Conservation (phyloP, 306 rosid genomes). For the Quercus cerris region DNA sequence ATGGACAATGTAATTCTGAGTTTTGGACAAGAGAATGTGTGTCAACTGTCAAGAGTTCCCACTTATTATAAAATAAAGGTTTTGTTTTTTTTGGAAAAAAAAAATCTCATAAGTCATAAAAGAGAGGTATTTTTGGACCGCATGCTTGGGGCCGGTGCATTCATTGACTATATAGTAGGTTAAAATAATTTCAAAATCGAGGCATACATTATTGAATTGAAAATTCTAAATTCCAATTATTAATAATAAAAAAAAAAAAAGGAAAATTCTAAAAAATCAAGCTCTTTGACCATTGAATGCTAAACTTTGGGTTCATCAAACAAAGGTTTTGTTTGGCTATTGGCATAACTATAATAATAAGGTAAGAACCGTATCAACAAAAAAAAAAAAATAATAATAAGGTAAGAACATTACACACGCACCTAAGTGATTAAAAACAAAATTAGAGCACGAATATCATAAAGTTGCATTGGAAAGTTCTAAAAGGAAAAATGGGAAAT, state of each 20-base stretch:
- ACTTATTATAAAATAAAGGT: no score
- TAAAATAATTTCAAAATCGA: background rate
- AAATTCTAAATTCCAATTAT: constrained; percentile 21
- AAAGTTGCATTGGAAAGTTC: background rate
- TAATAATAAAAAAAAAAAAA: no score
- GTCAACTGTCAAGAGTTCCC: no score
- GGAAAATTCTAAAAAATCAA: constrained; percentile 31
- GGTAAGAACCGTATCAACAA: background rate
- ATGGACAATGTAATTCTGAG: no score
- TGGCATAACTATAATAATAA: background rate
- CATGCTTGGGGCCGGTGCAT: no score
- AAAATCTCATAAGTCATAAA: no score
- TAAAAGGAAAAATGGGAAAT: background rate
- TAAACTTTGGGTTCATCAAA: constrained; percentile 31
- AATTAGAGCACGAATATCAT: constrained; percentile 12
- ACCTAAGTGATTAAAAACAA: background rate
- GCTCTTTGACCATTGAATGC: constrained; percentile 52
- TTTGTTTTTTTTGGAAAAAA: no score
- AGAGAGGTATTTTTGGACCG: no score
- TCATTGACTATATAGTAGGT: no score
- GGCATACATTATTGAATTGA: constrained; percentile 14
- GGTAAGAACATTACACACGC: background rate
- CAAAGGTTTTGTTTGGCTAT: constrained; percentile 20
- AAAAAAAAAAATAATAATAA: background rate
- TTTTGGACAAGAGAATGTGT: no score